Evolutionary conservation across 2,329 filamentous ascomycete species (phyloP).

Genomic region (Pestalotiopsis sp.): DNA sequence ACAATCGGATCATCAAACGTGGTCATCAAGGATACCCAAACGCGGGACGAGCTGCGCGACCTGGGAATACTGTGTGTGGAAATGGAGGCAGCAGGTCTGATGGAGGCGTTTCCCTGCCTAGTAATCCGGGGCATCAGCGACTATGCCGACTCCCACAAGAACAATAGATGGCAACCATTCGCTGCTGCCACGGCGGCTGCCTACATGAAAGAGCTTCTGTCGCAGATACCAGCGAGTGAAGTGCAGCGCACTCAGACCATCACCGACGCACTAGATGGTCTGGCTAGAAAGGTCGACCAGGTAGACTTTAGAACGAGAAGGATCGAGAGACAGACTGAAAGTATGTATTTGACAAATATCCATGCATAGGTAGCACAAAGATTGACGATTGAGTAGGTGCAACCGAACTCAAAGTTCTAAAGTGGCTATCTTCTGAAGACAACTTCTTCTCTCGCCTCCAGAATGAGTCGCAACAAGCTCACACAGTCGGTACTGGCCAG

Average conservation of each 20-base stretch:
- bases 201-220: conserved; percentile 19
- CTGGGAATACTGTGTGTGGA: conserved; percentile 22
- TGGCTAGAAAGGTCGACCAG: neutral
- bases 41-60: conserved; percentile 19
- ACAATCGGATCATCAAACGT: conserved; percentile 15
- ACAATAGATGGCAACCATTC: conserved; percentile 24
- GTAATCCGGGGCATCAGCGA: conserved; percentile 29
- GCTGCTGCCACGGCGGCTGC: conserved; percentile 21
- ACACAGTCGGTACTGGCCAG: neutral
- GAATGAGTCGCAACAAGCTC: neutral
- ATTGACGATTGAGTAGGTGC: neutral
- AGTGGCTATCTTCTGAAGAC: neutral
- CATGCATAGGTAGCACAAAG: neutral
- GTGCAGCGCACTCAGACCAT: neutral
- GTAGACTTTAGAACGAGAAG: neutral
- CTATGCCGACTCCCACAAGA: conserved; percentile 30
- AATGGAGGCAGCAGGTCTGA: conserved; percentile 21
- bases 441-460: neutral
- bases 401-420: neutral
- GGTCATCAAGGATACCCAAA: conserved; percentile 22
- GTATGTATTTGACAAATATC: neutral
- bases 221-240: neutral
- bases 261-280: neutral
- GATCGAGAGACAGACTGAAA: neutral
- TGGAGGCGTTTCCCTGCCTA: conserved; percentile 26